Conservation (phyloP, 1,284 basidiomycete genomes). For the Agroathelia rolfsii region DNA sequence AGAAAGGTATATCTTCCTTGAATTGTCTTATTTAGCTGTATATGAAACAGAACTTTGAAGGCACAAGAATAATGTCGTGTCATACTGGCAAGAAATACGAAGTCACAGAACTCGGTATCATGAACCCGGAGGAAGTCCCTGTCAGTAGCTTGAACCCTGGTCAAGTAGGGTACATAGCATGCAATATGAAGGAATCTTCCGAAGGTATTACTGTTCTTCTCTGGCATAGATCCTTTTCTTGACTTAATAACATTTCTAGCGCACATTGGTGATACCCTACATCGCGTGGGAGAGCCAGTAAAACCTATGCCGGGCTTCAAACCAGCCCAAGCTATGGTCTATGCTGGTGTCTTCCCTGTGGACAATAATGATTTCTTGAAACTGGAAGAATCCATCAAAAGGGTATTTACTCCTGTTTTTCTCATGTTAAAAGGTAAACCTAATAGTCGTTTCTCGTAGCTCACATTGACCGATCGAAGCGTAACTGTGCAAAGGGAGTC, state of each 20-base stretch:
- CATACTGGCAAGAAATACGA: constrained; percentile 90
- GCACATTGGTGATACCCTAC: constrained; percentile 89
- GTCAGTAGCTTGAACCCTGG: constrained; percentile 68
- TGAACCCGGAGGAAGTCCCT: constrained; percentile 82
- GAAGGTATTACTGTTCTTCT: constrained; percentile 53
- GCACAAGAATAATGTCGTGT: constrained; percentile 82
- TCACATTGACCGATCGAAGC: constrained; percentile 81
- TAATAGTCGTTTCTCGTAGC: no score
- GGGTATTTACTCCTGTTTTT: constrained; percentile 39
- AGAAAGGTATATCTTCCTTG: constrained; percentile 38
- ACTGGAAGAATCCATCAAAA: constrained; percentile 90
- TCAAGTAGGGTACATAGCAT: constrained; percentile 86
- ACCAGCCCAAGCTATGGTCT: constrained; percentile 94
- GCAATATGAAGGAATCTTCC: constrained; percentile 97
- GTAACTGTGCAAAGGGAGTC: constrained; percentile 91
- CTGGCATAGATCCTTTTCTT: constrained; percentile 5
- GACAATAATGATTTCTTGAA: constrained; percentile 88
- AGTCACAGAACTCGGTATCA: constrained; percentile 84
- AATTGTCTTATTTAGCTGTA: constrained; percentile 3
- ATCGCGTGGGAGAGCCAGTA: constrained; percentile 67
- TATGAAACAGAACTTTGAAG: constrained; percentile 29
- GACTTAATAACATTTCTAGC: constrained; percentile 42
- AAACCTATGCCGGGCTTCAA: constrained; percentile 89
- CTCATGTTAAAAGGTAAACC: no score
- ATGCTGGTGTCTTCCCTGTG: constrained; percentile 91